These are phyloP conservation scores for Talinum fruticosum DNA, from an alignment of 148 eudicot species.

Conservation along the genomic window DNA sequence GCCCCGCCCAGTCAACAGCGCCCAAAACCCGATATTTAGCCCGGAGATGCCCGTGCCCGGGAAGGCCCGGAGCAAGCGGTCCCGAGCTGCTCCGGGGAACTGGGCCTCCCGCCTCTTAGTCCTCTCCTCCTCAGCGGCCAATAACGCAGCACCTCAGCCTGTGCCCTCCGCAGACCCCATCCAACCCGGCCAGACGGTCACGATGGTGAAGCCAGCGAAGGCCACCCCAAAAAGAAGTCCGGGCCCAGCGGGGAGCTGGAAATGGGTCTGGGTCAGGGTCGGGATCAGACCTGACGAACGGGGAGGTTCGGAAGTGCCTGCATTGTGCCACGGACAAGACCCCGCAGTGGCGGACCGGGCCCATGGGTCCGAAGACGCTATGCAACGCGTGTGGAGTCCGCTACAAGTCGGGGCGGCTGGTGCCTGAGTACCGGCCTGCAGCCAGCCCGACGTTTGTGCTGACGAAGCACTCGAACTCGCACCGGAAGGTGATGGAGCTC, in stretches of 20 bases:
- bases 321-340: conserved; percentile 88
- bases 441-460: conserved; percentile 78
- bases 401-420: conserved; percentile 80
- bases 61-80: conserved; percentile 94
- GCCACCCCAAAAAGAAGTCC: conserved; percentile 33
- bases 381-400: conserved; percentile 96
- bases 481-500: conserved; percentile 77
- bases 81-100: conserved; percentile 71
- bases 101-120: conserved; percentile 76
- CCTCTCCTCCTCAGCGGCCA: conserved; percentile 24
- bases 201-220: conserved; percentile 28
- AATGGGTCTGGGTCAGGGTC: conserved; percentile 8
- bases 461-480: conserved; percentile 85
- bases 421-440: conserved; percentile 91
- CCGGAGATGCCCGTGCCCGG: conserved; percentile 69
- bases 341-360: conserved; percentile 96
- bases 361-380: conserved; percentile 82
- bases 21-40: conserved; percentile 33
- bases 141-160: not conserved
- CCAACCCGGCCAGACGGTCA: not conserved
- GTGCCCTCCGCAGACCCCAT: not conserved
- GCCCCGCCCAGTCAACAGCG: not conserved
- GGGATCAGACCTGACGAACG: conserved; percentile 8
- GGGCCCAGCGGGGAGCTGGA: not conserved
- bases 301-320: conserved; percentile 63